Evolutionary conservation across 805 yeast genomes (phyloP).

Genomic region (Yamadazyma endophytica): DNA sequence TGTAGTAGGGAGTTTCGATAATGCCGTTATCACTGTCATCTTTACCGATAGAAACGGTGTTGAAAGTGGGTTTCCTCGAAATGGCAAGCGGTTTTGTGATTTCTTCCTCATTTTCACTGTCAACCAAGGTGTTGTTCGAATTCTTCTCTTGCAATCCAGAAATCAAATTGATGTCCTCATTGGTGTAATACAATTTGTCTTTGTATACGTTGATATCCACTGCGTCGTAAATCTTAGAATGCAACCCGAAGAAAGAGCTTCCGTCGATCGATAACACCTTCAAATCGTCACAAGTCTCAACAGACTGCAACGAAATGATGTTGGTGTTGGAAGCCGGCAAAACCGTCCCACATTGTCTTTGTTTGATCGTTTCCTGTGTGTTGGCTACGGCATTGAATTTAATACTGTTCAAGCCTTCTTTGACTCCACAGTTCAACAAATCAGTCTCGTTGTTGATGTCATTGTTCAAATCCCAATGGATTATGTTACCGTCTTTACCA

Average conservation of each 20-base stretch:
- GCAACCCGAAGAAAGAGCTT: conserved; percentile 54
- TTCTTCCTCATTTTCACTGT: conserved; percentile 5
- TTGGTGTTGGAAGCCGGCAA: conserved; percentile 56
- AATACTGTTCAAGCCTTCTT: conserved; percentile 44
- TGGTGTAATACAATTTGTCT: conserved; percentile 24
- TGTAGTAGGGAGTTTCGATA: background rate
- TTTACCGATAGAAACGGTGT: background rate
- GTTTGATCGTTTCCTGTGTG: conserved; percentile 25
- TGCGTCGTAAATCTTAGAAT: conserved; percentile 35
- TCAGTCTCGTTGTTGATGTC: conserved; percentile 13
- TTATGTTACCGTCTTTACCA: conserved; percentile 61
- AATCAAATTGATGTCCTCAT: conserved; percentile 24
- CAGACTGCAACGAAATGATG: conserved; percentile 43
- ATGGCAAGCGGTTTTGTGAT: conserved; percentile 11
- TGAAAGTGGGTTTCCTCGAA: conserved; percentile 8
- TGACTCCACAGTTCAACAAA: conserved; percentile 35
- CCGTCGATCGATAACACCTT: conserved; percentile 52
- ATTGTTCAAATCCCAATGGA: conserved; percentile 57
- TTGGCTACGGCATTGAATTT: conserved; percentile 29
- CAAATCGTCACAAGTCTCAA: conserved; percentile 23
- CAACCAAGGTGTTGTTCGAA: conserved; percentile 15
- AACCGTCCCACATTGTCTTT: conserved; percentile 58
- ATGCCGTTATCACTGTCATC: background rate
- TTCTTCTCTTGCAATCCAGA: conserved; percentile 7
- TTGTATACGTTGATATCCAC: conserved; percentile 17